These are phyloP conservation scores for Apiotrichum mycotoxinovorans DNA, from an alignment of 1,284 basidiomycete species.

Conservation along the genomic window DNA sequence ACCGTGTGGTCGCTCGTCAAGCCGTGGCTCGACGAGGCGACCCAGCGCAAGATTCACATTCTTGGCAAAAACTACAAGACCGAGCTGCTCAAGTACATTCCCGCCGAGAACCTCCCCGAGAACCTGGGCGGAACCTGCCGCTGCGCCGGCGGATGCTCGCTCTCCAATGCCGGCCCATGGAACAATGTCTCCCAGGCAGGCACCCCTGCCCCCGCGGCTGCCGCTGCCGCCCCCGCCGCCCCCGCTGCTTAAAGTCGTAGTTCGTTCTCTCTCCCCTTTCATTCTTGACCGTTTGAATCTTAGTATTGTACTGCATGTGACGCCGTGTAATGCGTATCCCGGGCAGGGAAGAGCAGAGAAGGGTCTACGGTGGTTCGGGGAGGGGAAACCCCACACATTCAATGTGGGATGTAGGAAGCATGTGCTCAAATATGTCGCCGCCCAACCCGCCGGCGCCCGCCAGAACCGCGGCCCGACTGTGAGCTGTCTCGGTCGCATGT, in stretches of 20 bases:
- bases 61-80: constrained; percentile 62
- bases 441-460: too few species aligned
- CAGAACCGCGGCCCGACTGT: too few species aligned
- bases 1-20: constrained; percentile 88
- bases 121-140: constrained; percentile 80
- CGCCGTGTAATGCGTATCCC: constrained; percentile 1
- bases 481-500: too few species aligned
- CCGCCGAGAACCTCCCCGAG: constrained; percentile 73
- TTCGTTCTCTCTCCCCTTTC: background rate
- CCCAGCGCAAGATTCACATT: constrained; percentile 87
- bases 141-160: constrained; percentile 75
- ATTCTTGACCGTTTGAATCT: background rate
- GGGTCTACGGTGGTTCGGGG: too few species aligned
- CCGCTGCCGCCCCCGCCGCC: background rate
- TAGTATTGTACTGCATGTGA: constrained; percentile 7
- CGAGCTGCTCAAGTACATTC: constrained; percentile 73
- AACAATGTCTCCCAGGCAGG: constrained; percentile 51
- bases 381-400: too few species aligned
- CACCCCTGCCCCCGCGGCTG: background rate
- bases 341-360: background rate
- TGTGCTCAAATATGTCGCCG: too few species aligned
- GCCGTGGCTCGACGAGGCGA: constrained; percentile 92
- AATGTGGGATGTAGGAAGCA: too few species aligned
- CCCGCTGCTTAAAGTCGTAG: background rate
- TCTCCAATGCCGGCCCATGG: constrained; percentile 94